phyloP scores from a whole-genome alignment of 768 basidiomycete genomes.

The Rossbeevera mucosa region DNA sequence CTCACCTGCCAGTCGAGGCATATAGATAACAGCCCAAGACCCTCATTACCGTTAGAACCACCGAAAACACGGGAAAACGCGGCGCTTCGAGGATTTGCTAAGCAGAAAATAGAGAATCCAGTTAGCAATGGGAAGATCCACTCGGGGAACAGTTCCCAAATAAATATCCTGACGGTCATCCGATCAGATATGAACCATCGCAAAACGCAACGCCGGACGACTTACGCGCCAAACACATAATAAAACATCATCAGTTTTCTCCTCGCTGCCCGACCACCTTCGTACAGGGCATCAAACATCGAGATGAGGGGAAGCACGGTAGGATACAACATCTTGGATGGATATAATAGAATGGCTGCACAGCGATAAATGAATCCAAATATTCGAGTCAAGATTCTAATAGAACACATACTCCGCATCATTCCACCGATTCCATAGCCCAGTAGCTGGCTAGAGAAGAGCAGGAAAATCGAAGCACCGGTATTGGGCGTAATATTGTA shows the following conservation, averaged over 20 bases:
- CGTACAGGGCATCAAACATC: conserved; percentile 37
- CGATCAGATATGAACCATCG: background rate
- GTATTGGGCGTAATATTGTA: conserved; percentile 50
- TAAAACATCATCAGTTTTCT: conserved; percentile 38
- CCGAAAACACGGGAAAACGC: conserved; percentile 50
- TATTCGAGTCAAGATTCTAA: background rate
- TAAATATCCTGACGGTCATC: conserved; percentile 31
- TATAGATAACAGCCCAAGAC: conserved; percentile 54
- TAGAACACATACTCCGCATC: conserved; percentile 38
- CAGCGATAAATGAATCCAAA: background rate
- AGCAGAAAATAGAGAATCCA: conserved; percentile 59
- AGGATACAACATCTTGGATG: conserved; percentile 42
- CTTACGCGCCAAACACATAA: conserved; percentile 27
- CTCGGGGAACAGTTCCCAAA: conserved; percentile 24
- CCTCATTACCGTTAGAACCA: conserved; percentile 63
- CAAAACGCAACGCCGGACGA: conserved; percentile 6
- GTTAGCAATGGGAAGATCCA: conserved; percentile 55
- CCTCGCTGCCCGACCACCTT: conserved; percentile 33
- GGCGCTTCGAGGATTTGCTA: conserved; percentile 40
- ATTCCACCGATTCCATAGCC: conserved; percentile 56
- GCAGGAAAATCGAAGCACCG: conserved; percentile 42
- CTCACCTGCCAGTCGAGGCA: conserved; percentile 53
- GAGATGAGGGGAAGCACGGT: conserved; percentile 23
- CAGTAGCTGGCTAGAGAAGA: conserved; percentile 34
- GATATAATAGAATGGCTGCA: conserved; percentile 35